Evolutionary conservation across 805 yeast genomes (phyloP).

Genomic region (Ogataea angusta): DNA sequence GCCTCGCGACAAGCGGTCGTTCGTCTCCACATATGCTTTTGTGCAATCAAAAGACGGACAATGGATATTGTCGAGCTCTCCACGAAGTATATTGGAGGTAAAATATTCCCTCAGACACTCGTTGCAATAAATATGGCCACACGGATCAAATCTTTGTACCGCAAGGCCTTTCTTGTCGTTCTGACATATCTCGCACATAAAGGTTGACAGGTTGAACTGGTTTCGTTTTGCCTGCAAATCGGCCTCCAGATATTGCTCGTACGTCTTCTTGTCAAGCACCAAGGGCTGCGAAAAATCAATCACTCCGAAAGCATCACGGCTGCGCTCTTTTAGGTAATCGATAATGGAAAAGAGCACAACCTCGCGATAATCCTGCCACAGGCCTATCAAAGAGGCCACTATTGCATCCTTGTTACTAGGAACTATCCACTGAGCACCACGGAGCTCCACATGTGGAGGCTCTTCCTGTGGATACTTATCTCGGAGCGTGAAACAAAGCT

Average conservation of each 20-base stretch:
- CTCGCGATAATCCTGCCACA: constrained; percentile 38
- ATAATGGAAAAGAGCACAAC: constrained; percentile 42
- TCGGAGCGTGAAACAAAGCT: constrained; percentile 33
- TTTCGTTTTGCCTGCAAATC: constrained; percentile 23
- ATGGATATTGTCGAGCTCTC: constrained; percentile 49
- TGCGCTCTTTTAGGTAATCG: constrained; percentile 35
- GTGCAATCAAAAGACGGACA: constrained; percentile 58
- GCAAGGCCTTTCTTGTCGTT: constrained; percentile 42
- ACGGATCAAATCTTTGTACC: constrained; percentile 38
- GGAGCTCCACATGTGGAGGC: constrained; percentile 30
- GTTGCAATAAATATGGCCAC: constrained; percentile 50
- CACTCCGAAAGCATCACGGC: constrained; percentile 16
- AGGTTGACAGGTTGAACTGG: constrained; percentile 37
- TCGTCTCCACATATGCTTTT: constrained; percentile 18
- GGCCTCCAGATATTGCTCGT: constrained; percentile 17
- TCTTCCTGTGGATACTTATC: constrained; percentile 34
- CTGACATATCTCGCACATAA: constrained; percentile 57
- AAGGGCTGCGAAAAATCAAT: constrained; percentile 9
- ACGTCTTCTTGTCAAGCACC: constrained; percentile 5
- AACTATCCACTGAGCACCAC: constrained; percentile 29
- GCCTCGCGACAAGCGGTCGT: constrained; percentile 16
- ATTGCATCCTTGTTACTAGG: constrained; percentile 16
- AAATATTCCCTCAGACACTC: constrained; percentile 44
- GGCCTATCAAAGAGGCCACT: constrained; percentile 15
- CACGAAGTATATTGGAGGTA: constrained; percentile 39